Evolutionary conservation across 345 rosid species (phyloP).

Genomic region (Erysimum cheiranthoides): DNA sequence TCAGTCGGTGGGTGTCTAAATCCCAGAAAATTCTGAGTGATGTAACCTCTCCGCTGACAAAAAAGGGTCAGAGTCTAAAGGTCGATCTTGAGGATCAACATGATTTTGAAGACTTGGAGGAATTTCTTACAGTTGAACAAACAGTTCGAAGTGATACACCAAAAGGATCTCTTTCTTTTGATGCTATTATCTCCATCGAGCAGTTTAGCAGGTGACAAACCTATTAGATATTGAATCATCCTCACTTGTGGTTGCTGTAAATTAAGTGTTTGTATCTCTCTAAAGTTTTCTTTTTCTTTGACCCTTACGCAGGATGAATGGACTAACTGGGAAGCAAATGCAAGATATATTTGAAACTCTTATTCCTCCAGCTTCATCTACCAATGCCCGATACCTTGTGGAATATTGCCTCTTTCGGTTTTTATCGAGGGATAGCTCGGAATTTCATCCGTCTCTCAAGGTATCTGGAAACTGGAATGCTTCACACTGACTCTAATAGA

Average conservation of each 20-base stretch:
- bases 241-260: conserved; percentile 1
- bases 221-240: not conserved
- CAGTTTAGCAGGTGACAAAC: conserved; percentile 91
- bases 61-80: conserved; percentile 62
- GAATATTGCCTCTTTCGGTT: conserved; percentile 96
- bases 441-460: conserved; percentile 86
- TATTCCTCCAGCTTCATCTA: conserved; percentile 62
- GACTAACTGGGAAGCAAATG: conserved; percentile 80
- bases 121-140: conserved; percentile 74
- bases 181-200: conserved; percentile 85
- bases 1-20: conserved; percentile 78
- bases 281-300: conserved; percentile 15
- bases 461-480: conserved; percentile 47
- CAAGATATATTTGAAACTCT: conserved; percentile 86
- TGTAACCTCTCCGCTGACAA: conserved; percentile 64
- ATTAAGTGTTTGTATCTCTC: not conserved
- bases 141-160: conserved; percentile 64
- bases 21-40: conserved; percentile 68
- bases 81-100: conserved; percentile 50
- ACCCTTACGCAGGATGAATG: conserved; percentile 95
- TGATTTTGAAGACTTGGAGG: conserved; percentile 65
- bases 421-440: conserved; percentile 81
- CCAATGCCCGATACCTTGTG: conserved; percentile 74
- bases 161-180: conserved; percentile 68
- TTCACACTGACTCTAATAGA: not conserved